phyloP scores from a whole-genome alignment of 2,329 filamentous ascomycete genomes.

The Diplodia seriata region DNA sequence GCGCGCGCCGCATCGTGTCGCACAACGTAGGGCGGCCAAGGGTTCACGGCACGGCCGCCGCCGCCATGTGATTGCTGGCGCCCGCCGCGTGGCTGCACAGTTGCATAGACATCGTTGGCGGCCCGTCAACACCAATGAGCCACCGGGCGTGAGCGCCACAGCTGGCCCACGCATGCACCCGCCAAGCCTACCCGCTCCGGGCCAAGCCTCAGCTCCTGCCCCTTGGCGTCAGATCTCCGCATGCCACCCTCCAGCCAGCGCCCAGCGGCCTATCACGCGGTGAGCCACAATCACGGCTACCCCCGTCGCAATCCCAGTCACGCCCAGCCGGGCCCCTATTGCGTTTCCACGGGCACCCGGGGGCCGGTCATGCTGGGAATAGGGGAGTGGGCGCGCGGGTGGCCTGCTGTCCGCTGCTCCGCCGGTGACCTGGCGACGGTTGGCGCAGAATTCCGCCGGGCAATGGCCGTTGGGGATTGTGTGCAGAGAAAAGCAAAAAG shows the following conservation, averaged over 20 bases:
- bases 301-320: conserved; percentile 18
- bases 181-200: conserved; percentile 29
- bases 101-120: not conserved
- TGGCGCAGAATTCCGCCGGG: not conserved
- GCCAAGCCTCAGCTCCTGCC: conserved; percentile 25
- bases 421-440: conserved; percentile 1
- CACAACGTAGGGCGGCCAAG: conserved; percentile 28
- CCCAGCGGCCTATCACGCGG: conserved; percentile 23
- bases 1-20: not conserved
- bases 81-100: conserved; percentile 28
- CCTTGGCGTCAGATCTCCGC: conserved; percentile 31
- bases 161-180: not conserved
- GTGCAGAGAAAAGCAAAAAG: conserved; percentile 1
- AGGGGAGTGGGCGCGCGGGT: not conserved
- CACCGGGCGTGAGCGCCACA: conserved; percentile 26
- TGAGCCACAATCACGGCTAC: conserved; percentile 30
- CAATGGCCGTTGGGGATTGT: conserved; percentile 7
- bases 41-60: conserved; percentile 3
- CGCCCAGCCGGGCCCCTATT: conserved; percentile 20
- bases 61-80: conserved; percentile 24
- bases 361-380: not conserved
- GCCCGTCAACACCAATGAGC: conserved; percentile 19
- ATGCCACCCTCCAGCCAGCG: conserved; percentile 26
- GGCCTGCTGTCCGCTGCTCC: conserved; percentile 18
- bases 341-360: not conserved